A percentile compares a stretch with the other conserved stretches of the same genome.
These are phyloP conservation scores for Suhomyces anneliseae DNA, from an alignment of 1,139 yeast species.

Conservation along the genomic window DNA sequence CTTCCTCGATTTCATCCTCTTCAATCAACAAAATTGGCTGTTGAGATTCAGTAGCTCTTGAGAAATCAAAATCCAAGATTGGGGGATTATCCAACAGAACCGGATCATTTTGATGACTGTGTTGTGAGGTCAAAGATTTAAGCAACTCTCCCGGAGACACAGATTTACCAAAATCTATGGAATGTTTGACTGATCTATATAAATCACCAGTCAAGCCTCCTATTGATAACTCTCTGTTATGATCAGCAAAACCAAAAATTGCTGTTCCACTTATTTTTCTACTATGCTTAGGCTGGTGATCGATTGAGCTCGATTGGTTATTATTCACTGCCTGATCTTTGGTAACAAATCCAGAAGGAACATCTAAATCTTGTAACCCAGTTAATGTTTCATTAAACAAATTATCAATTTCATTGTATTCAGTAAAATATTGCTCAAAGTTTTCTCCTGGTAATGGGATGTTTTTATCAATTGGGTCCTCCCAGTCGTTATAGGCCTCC, in stretches of 20 bases:
- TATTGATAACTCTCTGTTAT: constrained; percentile 51
- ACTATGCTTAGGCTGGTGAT: constrained; percentile 26
- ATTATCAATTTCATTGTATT: constrained; percentile 40
- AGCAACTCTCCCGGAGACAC: constrained; percentile 41
- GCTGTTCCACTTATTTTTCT: constrained; percentile 60
- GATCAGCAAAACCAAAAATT: constrained; percentile 59
- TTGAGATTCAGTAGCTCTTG: constrained; percentile 12
- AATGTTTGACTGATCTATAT: constrained; percentile 19
- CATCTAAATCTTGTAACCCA: constrained; percentile 53
- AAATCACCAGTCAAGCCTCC: constrained; percentile 36
- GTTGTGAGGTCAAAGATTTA: constrained; percentile 16
- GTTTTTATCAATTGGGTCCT: constrained; percentile 20
- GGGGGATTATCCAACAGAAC: constrained; percentile 12
- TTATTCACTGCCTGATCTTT: constrained; percentile 1
- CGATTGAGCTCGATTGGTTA: constrained; percentile 1
- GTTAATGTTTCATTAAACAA: constrained; percentile 45
- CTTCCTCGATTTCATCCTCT: constrained; percentile 30
- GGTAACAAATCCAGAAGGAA: constrained; percentile 32
- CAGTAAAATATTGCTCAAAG: constrained; percentile 38
- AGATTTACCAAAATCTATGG: constrained; percentile 27
- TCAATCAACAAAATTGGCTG: constrained; percentile 28
- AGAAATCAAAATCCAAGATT: constrained; percentile 21
- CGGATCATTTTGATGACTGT: constrained; percentile 7
- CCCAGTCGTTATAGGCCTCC: constrained; percentile 33
- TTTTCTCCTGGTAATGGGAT: constrained; percentile 46